Percentiles rank a stretch among this genome's conserved stretches.
phyloP scores from a whole-genome alignment of 2,329 filamentous ascomycete genomes.

The Hirsutella rhossiliensis region DNA sequence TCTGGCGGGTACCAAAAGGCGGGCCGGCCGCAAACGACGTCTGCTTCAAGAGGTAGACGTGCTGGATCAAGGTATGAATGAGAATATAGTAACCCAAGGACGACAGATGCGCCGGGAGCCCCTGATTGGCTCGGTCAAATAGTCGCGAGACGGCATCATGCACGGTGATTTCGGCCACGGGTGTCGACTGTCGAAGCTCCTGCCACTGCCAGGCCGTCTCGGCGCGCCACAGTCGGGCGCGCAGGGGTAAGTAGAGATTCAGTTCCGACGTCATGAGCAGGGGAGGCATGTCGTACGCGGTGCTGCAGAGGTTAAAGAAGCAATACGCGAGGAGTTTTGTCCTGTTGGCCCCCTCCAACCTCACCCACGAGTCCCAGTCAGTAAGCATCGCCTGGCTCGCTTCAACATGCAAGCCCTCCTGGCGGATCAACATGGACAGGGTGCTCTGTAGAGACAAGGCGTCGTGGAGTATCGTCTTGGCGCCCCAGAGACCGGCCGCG shows the following conservation, averaged over 20 bases:
- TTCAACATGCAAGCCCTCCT: constrained; percentile 41
- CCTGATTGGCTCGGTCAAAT: constrained; percentile 37
- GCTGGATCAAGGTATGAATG: constrained; percentile 60
- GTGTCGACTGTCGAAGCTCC: constrained; percentile 38
- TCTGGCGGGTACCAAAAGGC: constrained; percentile 36
- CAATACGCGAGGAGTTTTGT: constrained; percentile 50
- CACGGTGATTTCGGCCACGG: constrained; percentile 38
- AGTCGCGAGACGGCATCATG: constrained; percentile 45
- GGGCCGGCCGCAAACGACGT: constrained; percentile 39
- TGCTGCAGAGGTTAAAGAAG: constrained; percentile 51
- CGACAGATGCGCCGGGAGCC: constrained; percentile 36
- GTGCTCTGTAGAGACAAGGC: constrained; percentile 47
- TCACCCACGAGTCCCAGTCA: constrained; percentile 50
- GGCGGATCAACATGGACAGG: constrained; percentile 43
- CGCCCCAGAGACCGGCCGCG: constrained; percentile 48
- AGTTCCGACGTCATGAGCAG: constrained; percentile 46
- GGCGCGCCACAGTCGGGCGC: constrained; percentile 44
- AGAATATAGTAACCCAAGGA: constrained; percentile 59
- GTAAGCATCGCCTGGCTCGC: constrained; percentile 29
- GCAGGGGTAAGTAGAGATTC: constrained; percentile 41
- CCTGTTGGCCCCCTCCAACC: constrained; percentile 41
- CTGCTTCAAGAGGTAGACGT: constrained; percentile 58
- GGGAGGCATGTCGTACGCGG: constrained; percentile 48
- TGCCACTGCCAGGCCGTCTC: constrained; percentile 49
- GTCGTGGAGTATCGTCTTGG: constrained; percentile 47